Percentiles rank a stretch among this genome's conserved stretches.
phyloP scores from a whole-genome alignment of 441 rosid species.

The Erodium trifolium region DNA sequence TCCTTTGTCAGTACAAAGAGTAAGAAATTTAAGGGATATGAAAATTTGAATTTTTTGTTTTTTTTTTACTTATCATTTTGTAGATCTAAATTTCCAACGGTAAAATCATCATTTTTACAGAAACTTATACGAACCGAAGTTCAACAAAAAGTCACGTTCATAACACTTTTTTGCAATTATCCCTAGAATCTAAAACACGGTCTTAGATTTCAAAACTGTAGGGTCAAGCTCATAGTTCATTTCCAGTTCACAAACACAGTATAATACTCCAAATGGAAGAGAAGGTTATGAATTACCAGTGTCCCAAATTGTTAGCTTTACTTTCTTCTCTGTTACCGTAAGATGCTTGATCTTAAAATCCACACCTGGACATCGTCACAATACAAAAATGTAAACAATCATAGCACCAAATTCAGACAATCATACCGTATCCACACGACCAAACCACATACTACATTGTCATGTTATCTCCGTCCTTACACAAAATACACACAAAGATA shows the following conservation, averaged over 20 bases:
- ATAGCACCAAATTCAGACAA: background rate
- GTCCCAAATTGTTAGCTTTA: conserved; percentile 97
- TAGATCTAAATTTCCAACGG: too few species aligned
- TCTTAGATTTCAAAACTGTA: background rate
- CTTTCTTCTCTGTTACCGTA: conserved; percentile 61
- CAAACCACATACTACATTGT: background rate
- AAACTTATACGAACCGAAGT: too few species aligned
- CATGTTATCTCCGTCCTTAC: background rate
- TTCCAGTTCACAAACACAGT: background rate
- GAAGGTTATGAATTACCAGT: conserved; percentile 41
- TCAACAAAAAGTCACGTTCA: too few species aligned
- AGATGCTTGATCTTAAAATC: conserved; percentile 92
- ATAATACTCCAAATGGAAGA: background rate
- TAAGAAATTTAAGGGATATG: too few species aligned
- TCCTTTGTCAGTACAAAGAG: too few species aligned
- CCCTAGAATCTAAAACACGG: background rate
- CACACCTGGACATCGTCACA: conserved; percentile 46
- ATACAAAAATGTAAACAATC: background rate
- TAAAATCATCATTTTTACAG: too few species aligned
- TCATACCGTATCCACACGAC: background rate
- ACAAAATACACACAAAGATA: too few species aligned
- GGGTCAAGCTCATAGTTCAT: too few species aligned
- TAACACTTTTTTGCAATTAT: too few species aligned
- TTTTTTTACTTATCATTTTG: too few species aligned
- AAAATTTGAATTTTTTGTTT: too few species aligned